A percentile compares a stretch with the other conserved stretches of the same genome.
These are phyloP conservation scores for Furculomyces boomerangus DNA, from an alignment of 371 early-diverging fungal species.

Conservation along the genomic window DNA sequence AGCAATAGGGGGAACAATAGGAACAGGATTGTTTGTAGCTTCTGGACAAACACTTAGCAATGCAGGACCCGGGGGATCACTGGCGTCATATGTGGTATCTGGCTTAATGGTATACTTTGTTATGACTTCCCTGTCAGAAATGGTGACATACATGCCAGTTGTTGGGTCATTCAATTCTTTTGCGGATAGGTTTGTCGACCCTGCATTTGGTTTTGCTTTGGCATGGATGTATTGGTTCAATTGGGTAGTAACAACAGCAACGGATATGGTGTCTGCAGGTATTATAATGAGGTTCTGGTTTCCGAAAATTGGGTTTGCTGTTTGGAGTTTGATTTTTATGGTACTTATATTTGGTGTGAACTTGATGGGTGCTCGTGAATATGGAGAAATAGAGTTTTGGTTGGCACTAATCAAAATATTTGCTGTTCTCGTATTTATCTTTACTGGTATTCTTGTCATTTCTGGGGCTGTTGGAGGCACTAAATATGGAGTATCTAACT, in stretches of 20 bases:
- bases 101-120: slow-evolving; percentile 68
- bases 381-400: slow-evolving; percentile 59
- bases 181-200: slow-evolving; percentile 67
- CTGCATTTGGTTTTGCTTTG: slow-evolving; percentile 59
- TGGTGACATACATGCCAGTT: slow-evolving; percentile 67
- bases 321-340: slow-evolving; percentile 42
- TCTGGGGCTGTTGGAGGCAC: slow-evolving; percentile 39
- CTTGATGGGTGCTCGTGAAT: slow-evolving; percentile 43
- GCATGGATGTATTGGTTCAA: slow-evolving; percentile 68
- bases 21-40: slow-evolving; percentile 76
- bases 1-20: slow-evolving; percentile 59
- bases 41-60: slow-evolving; percentile 51
- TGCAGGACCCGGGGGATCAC: slow-evolving; percentile 65
- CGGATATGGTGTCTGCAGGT: slow-evolving; percentile 63
- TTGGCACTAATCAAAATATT: slow-evolving; percentile 44
- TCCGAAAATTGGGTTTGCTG: slow-evolving; percentile 33
- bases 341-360: slow-evolving; percentile 38
- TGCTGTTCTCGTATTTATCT: slow-evolving; percentile 42
- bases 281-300: slow-evolving; percentile 65
- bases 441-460: slow-evolving; percentile 51
- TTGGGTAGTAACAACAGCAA: slow-evolving; percentile 67
- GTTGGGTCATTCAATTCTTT: slow-evolving; percentile 67
- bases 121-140: slow-evolving; percentile 69
- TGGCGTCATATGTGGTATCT: slow-evolving; percentile 48
- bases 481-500: slow-evolving; percentile 49